A percentile compares a stretch with the other conserved stretches of the same genome.
These are phyloP conservation scores for Termitomyces sp. DNA, from an alignment of 768 basidiomycete genomes.

Conservation along the genomic window DNA sequence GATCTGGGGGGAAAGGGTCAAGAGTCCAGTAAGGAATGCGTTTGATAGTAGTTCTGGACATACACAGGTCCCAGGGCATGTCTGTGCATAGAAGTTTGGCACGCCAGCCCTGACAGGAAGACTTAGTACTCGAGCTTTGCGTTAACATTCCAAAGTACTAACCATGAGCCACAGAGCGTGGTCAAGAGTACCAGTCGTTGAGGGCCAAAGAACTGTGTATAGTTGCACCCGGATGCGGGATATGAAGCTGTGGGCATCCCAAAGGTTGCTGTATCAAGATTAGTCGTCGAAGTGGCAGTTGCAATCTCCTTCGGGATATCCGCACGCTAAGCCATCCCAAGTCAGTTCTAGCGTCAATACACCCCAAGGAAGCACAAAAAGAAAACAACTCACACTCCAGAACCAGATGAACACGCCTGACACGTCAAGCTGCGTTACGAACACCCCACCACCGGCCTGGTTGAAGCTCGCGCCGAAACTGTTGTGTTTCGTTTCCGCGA, in stretches of 20 bases:
- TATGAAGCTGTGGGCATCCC: constrained; percentile 66
- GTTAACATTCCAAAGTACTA: not conserved
- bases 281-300: constrained; percentile 26
- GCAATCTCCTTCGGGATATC: constrained; percentile 34
- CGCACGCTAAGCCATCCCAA: constrained; percentile 24
- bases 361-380: too few relatives aligned
- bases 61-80: constrained; percentile 39
- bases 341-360: not conserved
- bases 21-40: not conserved
- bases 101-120: constrained; percentile 33
- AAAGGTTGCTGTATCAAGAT: constrained; percentile 35
- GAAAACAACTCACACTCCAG: constrained; percentile 18
- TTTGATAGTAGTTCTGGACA: constrained; percentile 8
- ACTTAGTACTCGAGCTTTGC: not conserved
- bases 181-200: constrained; percentile 67
- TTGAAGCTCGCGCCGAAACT: constrained; percentile 46
- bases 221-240: constrained; percentile 46
- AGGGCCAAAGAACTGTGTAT: constrained; percentile 49
- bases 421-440: constrained; percentile 62
- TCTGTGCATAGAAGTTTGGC: constrained; percentile 32
- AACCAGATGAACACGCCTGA: constrained; percentile 28
- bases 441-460: constrained; percentile 46
- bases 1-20: constrained; percentile 14
- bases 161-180: constrained; percentile 54
- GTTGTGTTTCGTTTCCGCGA: constrained; percentile 33